Base-by-base conservation (phyloP, 106 monocot species). In the Dendrobium chrysotoxum region DNA sequence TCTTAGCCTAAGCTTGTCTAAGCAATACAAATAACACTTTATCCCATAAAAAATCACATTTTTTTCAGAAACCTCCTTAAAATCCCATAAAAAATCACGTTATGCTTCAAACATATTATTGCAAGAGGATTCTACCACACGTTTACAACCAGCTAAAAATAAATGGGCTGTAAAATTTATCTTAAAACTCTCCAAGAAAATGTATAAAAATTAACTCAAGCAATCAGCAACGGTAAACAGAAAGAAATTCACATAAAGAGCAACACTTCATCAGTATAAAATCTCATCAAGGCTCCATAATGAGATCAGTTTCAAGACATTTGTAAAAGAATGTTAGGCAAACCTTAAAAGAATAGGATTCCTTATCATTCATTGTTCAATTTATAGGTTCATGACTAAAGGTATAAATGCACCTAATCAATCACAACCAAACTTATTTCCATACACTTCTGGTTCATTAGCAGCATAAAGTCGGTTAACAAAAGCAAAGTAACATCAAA, bases 341-440 rank as follows among this genome's bases (percentile, higher is more conserved):
- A 30, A 70, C 28, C 1, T 70, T 15, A 61, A 23, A 23, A 61
- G 8, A 61, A 23, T n/a, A 61, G 8, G 0, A 61, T 6, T 23
- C 23, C 23, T 8, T 61, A 61, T 61, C 61, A 61, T 21, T 5
- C 61, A 23, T n/a, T 61, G 61, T 23, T 20, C 23, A 23, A 61
- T 61, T 61, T 17, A 61, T 61, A 23, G 61, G 23, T 70, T 31
- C 68, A 70, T 30, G 31, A 8, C 5, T 15, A 70, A 12, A n/a
- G 68, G 6, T 70, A 70, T 13, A 70, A 31, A 70, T 70, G 70
- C 70, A 35, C 31, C 9, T 35, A 70, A 70, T 70, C 70, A 70
- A 70, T 70, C 70, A 13, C n/a, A 70, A 15, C 13, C 70, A 70
- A 35, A 70, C 70, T 15, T 28, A 35, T 70, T 35, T 15, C 13